Percentiles rank a stretch among this genome's conserved stretches.
Conservation (phyloP, 108 stramenopile genomes). For the Skeletonema grethae region DNA sequence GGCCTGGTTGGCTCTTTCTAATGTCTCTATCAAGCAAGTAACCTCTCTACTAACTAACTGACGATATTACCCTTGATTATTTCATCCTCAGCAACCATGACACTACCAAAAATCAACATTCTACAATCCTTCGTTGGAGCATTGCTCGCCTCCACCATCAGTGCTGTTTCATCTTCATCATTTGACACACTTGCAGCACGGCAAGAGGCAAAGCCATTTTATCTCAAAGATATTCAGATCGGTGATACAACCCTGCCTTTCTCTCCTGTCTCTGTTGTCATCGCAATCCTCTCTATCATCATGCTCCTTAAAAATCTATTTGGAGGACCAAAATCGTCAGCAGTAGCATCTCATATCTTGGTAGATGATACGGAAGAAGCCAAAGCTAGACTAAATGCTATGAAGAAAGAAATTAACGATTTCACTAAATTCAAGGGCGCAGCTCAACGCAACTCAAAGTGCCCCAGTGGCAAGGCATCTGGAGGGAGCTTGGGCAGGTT, state of each 20-base stretch:
- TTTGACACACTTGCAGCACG: constrained; percentile 3
- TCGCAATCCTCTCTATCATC: constrained; percentile 21
- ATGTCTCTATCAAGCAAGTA: too few relatives aligned
- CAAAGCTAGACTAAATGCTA: constrained; percentile 39
- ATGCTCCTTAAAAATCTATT: constrained; percentile 8
- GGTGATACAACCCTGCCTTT: constrained; percentile 21
- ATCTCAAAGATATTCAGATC: constrained; percentile 39
- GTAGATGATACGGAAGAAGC: constrained; percentile 56
- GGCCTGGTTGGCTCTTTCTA: too few relatives aligned
- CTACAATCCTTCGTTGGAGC: not conserved
- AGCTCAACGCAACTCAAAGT: constrained; percentile 60
- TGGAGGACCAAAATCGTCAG: constrained; percentile 34
- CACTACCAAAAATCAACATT: not conserved
- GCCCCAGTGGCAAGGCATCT: constrained; percentile 56
- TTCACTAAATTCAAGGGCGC: constrained; percentile 51
- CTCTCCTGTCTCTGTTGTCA: constrained; percentile 37
- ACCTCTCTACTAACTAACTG: too few relatives aligned
- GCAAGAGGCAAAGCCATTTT: constrained; percentile 38
- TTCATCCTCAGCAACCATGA: too few relatives aligned
- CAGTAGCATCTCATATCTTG: constrained; percentile 68
- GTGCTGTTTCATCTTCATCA: not conserved
- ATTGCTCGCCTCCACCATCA: not conserved
- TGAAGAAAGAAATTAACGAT: constrained; percentile 58
- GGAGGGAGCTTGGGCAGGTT: constrained; percentile 65
- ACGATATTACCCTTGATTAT: too few relatives aligned